Conservation (phyloP, 345 rosid genomes). For the Euphorbia tirucalli region DNA sequence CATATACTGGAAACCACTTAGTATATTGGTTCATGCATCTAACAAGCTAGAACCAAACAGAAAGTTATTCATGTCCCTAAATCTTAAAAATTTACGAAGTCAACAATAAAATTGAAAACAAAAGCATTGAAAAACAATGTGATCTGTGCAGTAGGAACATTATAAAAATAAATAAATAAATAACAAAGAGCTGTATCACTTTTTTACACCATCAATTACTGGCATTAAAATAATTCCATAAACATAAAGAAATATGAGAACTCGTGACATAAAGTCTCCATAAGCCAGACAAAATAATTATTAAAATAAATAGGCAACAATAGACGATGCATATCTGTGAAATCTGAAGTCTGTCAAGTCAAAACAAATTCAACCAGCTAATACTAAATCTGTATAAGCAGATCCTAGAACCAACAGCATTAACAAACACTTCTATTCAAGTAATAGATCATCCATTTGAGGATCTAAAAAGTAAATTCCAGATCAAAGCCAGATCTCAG, state of each 20-base stretch:
- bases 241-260: neutral
- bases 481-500: constrained; percentile 2
- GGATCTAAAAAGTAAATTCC: neutral
- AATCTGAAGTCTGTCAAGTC: neutral
- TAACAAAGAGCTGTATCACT: neutral
- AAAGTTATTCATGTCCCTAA: neutral
- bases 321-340: neutral
- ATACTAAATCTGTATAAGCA: neutral
- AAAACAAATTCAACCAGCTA: neutral
- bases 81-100: neutral
- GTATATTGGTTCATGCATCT: neutral
- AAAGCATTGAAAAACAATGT: neutral
- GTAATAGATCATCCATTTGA: neutral
- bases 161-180: neutral
- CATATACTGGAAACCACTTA: neutral
- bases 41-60: neutral
- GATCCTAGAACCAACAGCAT: neutral
- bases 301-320: neutral
- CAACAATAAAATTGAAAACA: neutral
- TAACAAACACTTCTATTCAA: neutral
- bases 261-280: neutral
- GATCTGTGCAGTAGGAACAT: neutral
- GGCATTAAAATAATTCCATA: neutral
- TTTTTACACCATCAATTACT: neutral
- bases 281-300: neutral